phyloP scores from a whole-genome alignment of 2,329 filamentous ascomycete species.

The Apiospora kogelbergensis region DNA sequence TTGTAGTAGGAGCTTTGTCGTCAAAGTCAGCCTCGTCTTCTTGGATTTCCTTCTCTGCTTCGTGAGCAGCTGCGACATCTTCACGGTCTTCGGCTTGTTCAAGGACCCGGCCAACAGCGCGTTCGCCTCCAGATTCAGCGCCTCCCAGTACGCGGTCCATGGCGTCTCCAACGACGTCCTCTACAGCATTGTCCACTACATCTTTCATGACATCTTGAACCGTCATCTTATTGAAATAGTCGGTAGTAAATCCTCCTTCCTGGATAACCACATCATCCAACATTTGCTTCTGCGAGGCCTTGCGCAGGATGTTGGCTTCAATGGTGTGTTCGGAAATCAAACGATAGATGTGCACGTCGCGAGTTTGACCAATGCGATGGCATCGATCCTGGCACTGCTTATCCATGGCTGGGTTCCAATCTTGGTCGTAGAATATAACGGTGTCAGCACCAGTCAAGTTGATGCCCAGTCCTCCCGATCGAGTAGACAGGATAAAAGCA shows the following conservation, averaged over 20 bases:
- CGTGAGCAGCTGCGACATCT: constrained; percentile 83
- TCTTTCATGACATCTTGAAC: constrained; percentile 68
- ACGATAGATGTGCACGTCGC: constrained; percentile 97
- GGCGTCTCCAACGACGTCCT: constrained; percentile 55
- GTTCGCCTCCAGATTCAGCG: constrained; percentile 59
- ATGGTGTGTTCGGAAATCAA: constrained; percentile 93
- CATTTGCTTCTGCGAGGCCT: constrained; percentile 96
- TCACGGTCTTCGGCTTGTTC: constrained; percentile 91
- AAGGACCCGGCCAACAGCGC: constrained; percentile 68
- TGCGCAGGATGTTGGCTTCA: constrained; percentile 95
- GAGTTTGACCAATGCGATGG: constrained; percentile 95
- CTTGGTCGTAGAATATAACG: constrained; percentile 97
- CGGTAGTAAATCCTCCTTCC: constrained; percentile 95
- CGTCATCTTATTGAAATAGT: constrained; percentile 81
- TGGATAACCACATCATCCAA: constrained; percentile 98
- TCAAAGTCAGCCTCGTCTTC: constrained; percentile 85
- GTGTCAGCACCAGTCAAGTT: constrained; percentile 96
- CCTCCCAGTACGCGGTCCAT: constrained; percentile 82
- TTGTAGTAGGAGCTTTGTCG: constrained; percentile 53
- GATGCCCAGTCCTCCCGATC: constrained; percentile 92
- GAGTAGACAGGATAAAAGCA: constrained; percentile 92
- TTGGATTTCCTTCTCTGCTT: constrained; percentile 85
- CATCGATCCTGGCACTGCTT: constrained; percentile 98
- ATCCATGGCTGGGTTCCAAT: constrained; percentile 99
- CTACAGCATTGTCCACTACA: constrained; percentile 51